Evolutionary conservation across 83 land plant genomes (phyloP).

Genomic region (Picea engelmannii): DNA sequence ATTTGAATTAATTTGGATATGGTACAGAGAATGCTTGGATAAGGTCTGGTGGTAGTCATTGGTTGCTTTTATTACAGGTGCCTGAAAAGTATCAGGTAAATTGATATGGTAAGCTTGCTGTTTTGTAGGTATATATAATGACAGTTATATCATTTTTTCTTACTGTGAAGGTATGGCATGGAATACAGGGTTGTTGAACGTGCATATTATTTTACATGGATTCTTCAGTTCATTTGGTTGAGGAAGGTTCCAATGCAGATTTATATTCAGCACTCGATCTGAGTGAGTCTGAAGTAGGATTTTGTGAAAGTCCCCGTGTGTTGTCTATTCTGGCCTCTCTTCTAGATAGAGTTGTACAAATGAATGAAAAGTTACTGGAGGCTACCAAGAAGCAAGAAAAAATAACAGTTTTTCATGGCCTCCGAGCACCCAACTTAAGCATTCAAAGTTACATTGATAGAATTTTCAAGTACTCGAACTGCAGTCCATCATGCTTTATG

Average conservation of each 20-base stretch:
- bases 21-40: no score
- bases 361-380: background rate
- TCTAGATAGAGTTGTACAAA: slow-evolving; percentile 1
- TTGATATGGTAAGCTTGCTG: no score
- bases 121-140: no score
- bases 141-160: no score
- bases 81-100: no score
- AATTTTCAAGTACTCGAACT: slow-evolving; percentile 61
- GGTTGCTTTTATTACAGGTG: no score
- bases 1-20: no score
- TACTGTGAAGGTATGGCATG: no score
- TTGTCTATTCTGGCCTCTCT: slow-evolving; percentile 1
- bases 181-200: no score
- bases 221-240: background rate
- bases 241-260: background rate
- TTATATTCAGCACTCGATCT: slow-evolving; percentile 1
- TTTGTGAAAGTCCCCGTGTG: slow-evolving; percentile 3
- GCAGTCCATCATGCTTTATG: slow-evolving; percentile 80
- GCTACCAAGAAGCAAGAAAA: background rate
- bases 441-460: slow-evolving; percentile 60
- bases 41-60: no score
- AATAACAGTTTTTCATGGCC: slow-evolving; percentile 61
- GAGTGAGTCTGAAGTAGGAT: background rate
- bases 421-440: slow-evolving; percentile 53
- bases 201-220: no score